Evolutionary conservation across 2,329 filamentous ascomycete species (phyloP).

Genomic region (Beauveria asiatica): DNA sequence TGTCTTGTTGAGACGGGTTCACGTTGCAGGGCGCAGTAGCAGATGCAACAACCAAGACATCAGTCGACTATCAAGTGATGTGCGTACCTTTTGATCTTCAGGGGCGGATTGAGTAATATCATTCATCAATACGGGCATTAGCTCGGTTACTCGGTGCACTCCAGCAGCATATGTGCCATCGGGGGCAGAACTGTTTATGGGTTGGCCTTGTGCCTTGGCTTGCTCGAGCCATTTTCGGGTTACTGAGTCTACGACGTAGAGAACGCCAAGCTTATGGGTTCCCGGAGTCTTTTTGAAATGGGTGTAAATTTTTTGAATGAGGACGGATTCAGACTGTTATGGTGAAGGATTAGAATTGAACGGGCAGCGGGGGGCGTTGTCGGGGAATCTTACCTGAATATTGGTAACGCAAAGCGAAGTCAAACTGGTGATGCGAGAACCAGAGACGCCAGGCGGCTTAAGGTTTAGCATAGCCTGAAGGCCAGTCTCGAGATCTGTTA

Average conservation of each 20-base stretch:
- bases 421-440: constrained; percentile 80
- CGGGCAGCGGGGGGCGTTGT: background rate
- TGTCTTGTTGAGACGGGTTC: background rate
- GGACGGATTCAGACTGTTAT: constrained; percentile 75
- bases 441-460: constrained; percentile 90
- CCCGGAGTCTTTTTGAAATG: constrained; percentile 92
- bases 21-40: background rate
- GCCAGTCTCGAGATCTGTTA: constrained; percentile 83
- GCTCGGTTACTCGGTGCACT: constrained; percentile 91
- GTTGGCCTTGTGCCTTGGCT: constrained; percentile 77
- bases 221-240: constrained; percentile 97
- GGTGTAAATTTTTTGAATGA: constrained; percentile 93
- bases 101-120: constrained; percentile 85
- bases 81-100: constrained; percentile 92
- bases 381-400: constrained; percentile 60
- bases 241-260: constrained; percentile 99
- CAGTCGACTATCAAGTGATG: constrained; percentile 15
- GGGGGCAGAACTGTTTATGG: constrained; percentile 69
- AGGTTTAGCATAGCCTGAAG: constrained; percentile 85
- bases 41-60: constrained; percentile 23
- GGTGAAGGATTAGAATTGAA: background rate
- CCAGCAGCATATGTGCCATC: constrained; percentile 93
- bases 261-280: constrained; percentile 95
- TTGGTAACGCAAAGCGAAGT: constrained; percentile 83
- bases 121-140: constrained; percentile 89